Conservation (phyloP, 331 rosid genomes). For the Acacia concinna region DNA sequence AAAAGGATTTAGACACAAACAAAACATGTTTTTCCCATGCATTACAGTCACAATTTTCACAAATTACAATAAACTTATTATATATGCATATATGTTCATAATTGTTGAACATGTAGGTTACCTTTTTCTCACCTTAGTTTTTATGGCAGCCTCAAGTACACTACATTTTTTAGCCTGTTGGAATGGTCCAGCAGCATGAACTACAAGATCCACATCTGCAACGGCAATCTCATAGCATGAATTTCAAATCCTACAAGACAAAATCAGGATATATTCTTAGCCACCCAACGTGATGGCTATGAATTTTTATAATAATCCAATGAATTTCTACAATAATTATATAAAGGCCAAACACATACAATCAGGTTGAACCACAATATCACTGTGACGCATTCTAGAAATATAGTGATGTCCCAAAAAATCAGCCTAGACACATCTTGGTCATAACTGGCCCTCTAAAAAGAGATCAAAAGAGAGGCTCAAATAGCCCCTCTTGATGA, state of each 20-base stretch:
- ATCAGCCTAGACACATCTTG: not conserved
- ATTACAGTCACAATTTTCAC: not conserved
- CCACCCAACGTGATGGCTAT: constrained; percentile 2
- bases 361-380: not conserved
- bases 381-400: not conserved
- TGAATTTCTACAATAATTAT: not conserved
- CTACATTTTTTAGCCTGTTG: constrained; percentile 73
- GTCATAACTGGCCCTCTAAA: not conserved
- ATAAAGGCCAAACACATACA: not conserved
- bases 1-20: not conserved
- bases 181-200: constrained; percentile 92
- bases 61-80: not conserved
- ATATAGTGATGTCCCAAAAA: not conserved
- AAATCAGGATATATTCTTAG: not conserved
- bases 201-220: constrained; percentile 86
- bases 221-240: constrained; percentile 27
- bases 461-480: not conserved
- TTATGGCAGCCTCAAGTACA: constrained; percentile 87
- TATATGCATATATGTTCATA: not conserved
- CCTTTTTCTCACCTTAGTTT: constrained; percentile 64
- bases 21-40: not conserved
- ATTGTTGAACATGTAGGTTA: constrained; percentile 1
- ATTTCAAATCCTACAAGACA: not conserved
- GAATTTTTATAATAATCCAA: not conserved
- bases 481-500: not conserved